Conservation (phyloP, 805 yeast species). For the Candida koratica region DNA sequence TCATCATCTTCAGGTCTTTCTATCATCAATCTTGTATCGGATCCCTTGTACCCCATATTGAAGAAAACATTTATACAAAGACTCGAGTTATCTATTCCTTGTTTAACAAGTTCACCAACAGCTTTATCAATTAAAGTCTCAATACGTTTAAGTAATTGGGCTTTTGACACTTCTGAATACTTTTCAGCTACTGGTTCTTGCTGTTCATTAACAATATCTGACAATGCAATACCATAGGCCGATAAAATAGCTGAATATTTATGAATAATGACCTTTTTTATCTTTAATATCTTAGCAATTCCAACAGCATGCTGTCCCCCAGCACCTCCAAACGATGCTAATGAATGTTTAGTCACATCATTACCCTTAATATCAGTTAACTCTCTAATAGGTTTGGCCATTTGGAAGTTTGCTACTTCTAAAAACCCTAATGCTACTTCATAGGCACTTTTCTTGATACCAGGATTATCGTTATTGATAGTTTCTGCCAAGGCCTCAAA, state of each 20-base stretch:
- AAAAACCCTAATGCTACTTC: slow-evolving; percentile 79
- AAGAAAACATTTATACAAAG: slow-evolving; percentile 13
- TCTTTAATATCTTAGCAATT: slow-evolving; percentile 69
- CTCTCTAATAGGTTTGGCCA: slow-evolving; percentile 85
- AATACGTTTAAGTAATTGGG: slow-evolving; percentile 16
- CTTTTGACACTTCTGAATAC: slow-evolving; percentile 23
- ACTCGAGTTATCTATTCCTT: slow-evolving; percentile 13
- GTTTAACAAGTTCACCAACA: slow-evolving; percentile 11
- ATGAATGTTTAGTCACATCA: slow-evolving; percentile 56
- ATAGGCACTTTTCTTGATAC: slow-evolving; percentile 46
- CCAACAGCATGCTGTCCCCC: slow-evolving; percentile 89
- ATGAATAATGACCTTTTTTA: slow-evolving; percentile 65
- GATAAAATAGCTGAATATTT: slow-evolving; percentile 78
- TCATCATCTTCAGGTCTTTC: slow-evolving; percentile 20
- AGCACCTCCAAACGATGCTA: slow-evolving; percentile 89
- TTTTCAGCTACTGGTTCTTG: slow-evolving; percentile 65
- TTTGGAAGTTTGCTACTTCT: slow-evolving; percentile 79
- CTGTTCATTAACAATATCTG: slow-evolving; percentile 75
- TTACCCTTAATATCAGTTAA: slow-evolving; percentile 84
- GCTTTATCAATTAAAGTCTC: slow-evolving; percentile 11
- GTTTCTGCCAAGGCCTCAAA: slow-evolving; percentile 51
- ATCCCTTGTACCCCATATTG: slow-evolving; percentile 22
- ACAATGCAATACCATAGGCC: slow-evolving; percentile 84
- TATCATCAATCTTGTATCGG: slow-evolving; percentile 28
- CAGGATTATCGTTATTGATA: slow-evolving; percentile 52